Evolutionary conservation across 305 asterid genomes (phyloP), one percentile per base, ranked within the genome.

Genomic region (Fraxinus angustifolia): DNA sequence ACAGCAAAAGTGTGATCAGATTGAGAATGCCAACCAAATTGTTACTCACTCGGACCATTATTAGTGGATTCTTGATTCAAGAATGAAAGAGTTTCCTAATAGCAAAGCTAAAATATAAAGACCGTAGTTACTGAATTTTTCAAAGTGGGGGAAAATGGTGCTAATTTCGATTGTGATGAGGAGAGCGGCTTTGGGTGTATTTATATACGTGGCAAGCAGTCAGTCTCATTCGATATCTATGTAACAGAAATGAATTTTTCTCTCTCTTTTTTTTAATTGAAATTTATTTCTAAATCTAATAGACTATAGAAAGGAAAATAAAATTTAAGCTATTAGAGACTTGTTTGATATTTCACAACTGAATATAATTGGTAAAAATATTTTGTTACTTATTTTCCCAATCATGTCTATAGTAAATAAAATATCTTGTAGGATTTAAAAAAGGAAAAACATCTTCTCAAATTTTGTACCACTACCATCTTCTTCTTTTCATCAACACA

Each of bases 1-100:
- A 85, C 0, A 88, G 86, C 31, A 85, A 75, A 74, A 88, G 87
- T 45, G 90, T 87, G 17, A 82, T 33, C 85, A 85, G 87, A 82
- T 87, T 89, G 34, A 89, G 80, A 33, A 85, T 7, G 48, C 90
- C 91, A 73, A 89, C 84, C 6, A 85, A 73, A 60, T 87, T 87
- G 73, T 87, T 89, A 81, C 87, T 89, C 77, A 35, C 53, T 8
- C 77, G 77, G 30, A 73, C 31, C 77, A 73, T 73, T 50, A 50
- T 16, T 4, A 50, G 8, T 16, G 60, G 60, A 50, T 16, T 50
- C 60, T 50, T 50, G 60, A 16, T 50, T 50, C 60, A 4, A 16
- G 60, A 50, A 16, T 50, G 60, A 16, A 48, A 48, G 58, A 48
- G 14, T 48, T 48, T 48, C 19, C 58, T 14, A 48, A 3, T 48